Base-by-base conservation (phyloP, 2,329 filamentous ascomycete genomes). In the Diaporthe vexans region DNA sequence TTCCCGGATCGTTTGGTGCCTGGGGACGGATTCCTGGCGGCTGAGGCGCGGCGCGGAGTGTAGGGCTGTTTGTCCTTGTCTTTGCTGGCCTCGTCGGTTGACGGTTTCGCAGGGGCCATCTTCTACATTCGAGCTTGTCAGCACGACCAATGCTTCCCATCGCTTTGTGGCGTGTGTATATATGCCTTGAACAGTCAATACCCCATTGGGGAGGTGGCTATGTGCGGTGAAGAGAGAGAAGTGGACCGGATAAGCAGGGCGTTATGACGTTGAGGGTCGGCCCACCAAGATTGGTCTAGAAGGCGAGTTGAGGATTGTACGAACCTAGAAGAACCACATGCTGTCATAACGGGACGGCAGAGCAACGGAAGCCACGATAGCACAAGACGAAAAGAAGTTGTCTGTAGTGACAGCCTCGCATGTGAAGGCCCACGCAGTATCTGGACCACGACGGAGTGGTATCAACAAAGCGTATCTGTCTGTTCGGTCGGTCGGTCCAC, bases 271-370 rank as follows among this genome's bases (percentile, higher is more conserved):
- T 48, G 63, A 56, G 24, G 67, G 58, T 37, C 72, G 68, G 48
- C 59, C 65, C 56, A 72, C 68, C 54, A 33, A 40, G 40, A 35
- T 13, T n/a, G 48, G 71, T 51, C 54, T 21, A 52, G 26, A 72
- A 54, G 70, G 69, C 29, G 10, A 33, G 19, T 24, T 46, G 43
- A 26, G 26, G 17, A 21, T 24, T 29, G 29, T 19, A 76, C 74
- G 61, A 58, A 76, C 74, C 74, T 76, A 76, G 63, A 76, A 72
- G 71, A 51, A 48, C 74, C 74, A 74, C 74, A 76, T 76, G 74
- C 74, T 76, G 74, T 74, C 74, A 72, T 71, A 67, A 65, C 72
- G 54, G 68, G 54, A 52, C 54, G 61, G 68, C 74, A 72, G 73
- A 52, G 61, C 58, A 61, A 65, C 56, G 24, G 19, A 54, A 58